These are phyloP conservation scores for Boletus coccyginus DNA, from an alignment of 768 basidiomycete genomes.

Conservation along the genomic window DNA sequence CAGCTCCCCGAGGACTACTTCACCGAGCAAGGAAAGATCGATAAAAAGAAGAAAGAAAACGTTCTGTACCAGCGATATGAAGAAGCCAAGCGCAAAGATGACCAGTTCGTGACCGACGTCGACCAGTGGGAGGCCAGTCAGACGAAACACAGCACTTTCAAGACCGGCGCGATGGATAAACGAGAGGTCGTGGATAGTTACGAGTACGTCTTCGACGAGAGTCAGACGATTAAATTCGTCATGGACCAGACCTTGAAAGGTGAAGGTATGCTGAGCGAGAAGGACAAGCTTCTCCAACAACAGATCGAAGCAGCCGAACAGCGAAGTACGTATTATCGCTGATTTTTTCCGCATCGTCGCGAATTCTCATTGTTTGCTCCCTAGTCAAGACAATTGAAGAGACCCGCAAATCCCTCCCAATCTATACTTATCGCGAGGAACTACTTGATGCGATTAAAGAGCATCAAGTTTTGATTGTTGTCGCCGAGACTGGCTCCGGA, in stretches of 20 bases:
- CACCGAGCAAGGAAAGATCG: slow-evolving; percentile 97
- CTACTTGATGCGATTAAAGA: slow-evolving; percentile 86
- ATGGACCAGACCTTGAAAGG: slow-evolving; percentile 77
- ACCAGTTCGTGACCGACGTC: slow-evolving; percentile 93
- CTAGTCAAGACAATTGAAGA: slow-evolving; percentile 88
- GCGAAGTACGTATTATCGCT: slow-evolving; percentile 56
- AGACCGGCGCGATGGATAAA: slow-evolving; percentile 90
- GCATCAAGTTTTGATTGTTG: slow-evolving; percentile 94
- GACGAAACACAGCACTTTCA: slow-evolving; percentile 84
- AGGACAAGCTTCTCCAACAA: slow-evolving; percentile 79
- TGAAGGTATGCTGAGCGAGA: slow-evolving; percentile 68
- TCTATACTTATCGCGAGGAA: slow-evolving; percentile 84
- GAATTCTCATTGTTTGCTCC: not conserved
- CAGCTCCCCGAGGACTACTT: slow-evolving; percentile 97
- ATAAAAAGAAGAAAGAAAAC: slow-evolving; percentile 92
- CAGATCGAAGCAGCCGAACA: slow-evolving; percentile 93
- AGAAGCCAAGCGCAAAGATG: slow-evolving; percentile 87
- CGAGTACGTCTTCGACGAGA: slow-evolving; percentile 98
- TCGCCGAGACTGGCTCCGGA: slow-evolving; percentile 97
- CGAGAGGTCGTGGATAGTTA: slow-evolving; percentile 78
- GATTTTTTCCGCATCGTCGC: not conserved
- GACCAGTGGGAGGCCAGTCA: slow-evolving; percentile 98
- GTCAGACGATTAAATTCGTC: slow-evolving; percentile 93
- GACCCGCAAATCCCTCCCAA: slow-evolving; percentile 89
- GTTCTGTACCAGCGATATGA: slow-evolving; percentile 94